Conservation (phyloP, 345 rosid species). For the Dipteronia sinensis region DNA sequence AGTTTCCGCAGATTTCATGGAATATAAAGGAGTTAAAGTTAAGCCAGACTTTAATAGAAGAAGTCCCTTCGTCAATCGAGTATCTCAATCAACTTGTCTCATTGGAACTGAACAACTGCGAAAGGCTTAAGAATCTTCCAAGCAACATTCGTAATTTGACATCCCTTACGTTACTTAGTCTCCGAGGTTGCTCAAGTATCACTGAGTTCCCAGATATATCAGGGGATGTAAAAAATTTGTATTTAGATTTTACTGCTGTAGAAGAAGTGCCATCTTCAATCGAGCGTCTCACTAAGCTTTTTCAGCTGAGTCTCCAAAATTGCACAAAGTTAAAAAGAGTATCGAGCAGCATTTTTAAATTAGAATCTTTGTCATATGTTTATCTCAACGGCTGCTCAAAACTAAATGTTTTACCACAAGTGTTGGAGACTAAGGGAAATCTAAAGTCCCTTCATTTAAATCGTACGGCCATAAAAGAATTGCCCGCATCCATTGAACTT, state of each 20-base stretch:
- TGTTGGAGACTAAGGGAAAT: neutral
- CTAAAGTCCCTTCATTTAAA: neutral
- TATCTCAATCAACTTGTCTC: neutral
- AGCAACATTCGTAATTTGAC: slow-evolving; percentile 9
- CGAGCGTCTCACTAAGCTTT: neutral
- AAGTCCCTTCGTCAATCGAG: neutral
- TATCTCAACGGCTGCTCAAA: neutral
- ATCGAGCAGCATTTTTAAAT: neutral
- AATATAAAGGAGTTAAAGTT: neutral
- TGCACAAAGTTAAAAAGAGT: slow-evolving; percentile 18
- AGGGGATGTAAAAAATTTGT: neutral
- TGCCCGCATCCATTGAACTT: slow-evolving; percentile 11
- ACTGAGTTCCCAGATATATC: slow-evolving; percentile 15
- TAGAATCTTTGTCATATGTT: neutral
- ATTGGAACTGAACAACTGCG: neutral
- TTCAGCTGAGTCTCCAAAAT: neutral
- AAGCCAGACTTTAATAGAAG: neutral
- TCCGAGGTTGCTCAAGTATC: slow-evolving; percentile 17
- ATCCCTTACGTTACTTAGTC: neutral
- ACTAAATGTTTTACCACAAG: neutral
- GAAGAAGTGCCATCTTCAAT: slow-evolving; percentile 20
- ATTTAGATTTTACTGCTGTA: slow-evolving; percentile 10
- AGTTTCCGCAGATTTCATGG: slow-evolving; percentile 16
- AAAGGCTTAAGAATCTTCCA: slow-evolving; percentile 13
- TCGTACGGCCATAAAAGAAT: slow-evolving; percentile 18